phyloP scores from a whole-genome alignment of 805 yeast genomes.

The Monosporozyma aquatica region DNA sequence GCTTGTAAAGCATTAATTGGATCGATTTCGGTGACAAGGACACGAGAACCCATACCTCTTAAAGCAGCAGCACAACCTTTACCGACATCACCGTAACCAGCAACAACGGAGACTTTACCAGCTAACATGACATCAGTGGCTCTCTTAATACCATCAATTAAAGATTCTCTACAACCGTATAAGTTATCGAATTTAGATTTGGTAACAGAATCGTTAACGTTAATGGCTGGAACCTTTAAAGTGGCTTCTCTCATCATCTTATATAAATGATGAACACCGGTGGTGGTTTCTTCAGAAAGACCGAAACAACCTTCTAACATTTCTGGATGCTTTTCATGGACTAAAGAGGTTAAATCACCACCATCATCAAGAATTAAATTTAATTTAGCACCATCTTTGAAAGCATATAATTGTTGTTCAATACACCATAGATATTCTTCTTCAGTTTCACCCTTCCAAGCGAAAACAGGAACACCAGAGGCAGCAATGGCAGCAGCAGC shows the following conservation, averaged over 20 bases:
- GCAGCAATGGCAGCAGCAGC: conserved; percentile 99
- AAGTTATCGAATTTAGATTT: conserved; percentile 98
- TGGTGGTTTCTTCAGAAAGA: conserved; percentile 97
- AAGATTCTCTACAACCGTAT: conserved; percentile 99
- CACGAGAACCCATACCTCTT: conserved; percentile 99
- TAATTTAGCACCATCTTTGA: conserved; percentile 91
- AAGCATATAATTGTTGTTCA: conserved; percentile 96
- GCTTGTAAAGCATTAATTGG: conserved; percentile 99
- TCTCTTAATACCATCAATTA: conserved; percentile 97
- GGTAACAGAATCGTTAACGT: conserved; percentile 98
- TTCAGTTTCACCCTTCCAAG: conserved; percentile 99
- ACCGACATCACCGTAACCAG: conserved; percentile 99
- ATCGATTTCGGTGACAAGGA: conserved; percentile 92
- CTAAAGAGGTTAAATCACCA: conserved; percentile 95
- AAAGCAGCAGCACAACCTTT: conserved; percentile 99
- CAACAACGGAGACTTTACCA: conserved; percentile 97
- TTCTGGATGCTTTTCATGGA: conserved; percentile 97
- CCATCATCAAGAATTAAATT: conserved; percentile 98
- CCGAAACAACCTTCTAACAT: conserved; percentile 93
- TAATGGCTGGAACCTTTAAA: conserved; percentile 97
- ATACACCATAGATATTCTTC: conserved; percentile 99
- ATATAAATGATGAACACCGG: conserved; percentile 99
- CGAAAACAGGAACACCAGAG: conserved; percentile 97
- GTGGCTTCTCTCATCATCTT: conserved; percentile 81
- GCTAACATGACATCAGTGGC: conserved; percentile 99